Evolutionary conservation across 2,329 filamentous ascomycete species (phyloP), one percentile per base, ranked within the genome.

Genomic region (Rutstroemia sp.): DNA sequence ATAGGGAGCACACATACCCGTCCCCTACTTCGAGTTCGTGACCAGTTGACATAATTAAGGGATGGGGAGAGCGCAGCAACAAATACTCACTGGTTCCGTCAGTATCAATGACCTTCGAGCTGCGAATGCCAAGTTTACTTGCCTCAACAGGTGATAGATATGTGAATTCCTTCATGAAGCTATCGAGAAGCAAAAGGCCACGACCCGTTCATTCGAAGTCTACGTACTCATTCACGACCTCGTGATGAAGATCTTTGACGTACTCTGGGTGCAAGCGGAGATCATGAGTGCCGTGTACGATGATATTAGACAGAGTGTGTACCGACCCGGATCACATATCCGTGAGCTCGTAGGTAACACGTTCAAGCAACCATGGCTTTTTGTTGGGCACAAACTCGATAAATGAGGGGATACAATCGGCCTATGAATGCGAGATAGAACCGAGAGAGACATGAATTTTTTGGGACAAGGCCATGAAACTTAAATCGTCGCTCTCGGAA

Each of bases 1-100:
- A 55, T 55, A 4, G 17, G 51, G 47, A n/a, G 47, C 47, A 12
- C 51, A 50, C 3, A n/a, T 25, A 19, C 51, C 56, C 51, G 19
- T 55, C 52, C 14, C 51, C 47, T 9, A 42, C 10, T 10, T 12
- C 10, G 25, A 58, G 25, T 5, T 34, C n/a, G 2, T 30, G 45
- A 25, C 46, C 56, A 30, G 47, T 40, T 4, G 56, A 55, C 3
- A 55, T 23, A 27, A 27, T 6, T 27, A 27, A 27, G 25, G 25
- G 9, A 21, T 42, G 6, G 7, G 55, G 17, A 4, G 17, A 4
- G 42, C 56, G 14, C 10, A 27, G 7, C 42, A 38, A 4, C 40
- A 39, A 21, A 36, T 48, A 19, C 46, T 48, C 46, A 51, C 47
- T 58, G 25, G 3, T 34, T 12, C 30, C 9, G 4, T 42, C 10